A percentile compares a stretch with the other conserved stretches of the same genome.
Conservation (phyloP, 176 grass and related monocot genomes). For the maize (Zea mays) region DNA sequence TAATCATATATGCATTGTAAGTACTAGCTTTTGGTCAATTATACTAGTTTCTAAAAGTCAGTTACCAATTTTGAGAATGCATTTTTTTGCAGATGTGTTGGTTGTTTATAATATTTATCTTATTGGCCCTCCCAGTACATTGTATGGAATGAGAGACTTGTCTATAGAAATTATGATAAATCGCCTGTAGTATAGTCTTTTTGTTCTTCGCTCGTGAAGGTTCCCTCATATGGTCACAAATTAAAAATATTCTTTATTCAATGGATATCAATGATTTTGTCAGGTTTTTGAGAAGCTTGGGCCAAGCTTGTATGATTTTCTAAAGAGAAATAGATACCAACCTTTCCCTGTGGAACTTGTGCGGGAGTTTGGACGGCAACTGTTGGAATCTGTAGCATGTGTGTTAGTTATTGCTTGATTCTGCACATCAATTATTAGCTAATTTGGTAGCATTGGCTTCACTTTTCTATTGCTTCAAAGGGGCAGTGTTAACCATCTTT, state of each 20-base stretch:
- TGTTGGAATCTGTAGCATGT: conserved; percentile 99
- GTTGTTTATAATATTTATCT: conserved; percentile 37
- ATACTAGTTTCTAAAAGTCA: conserved; percentile 22
- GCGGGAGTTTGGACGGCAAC: conserved; percentile 98
- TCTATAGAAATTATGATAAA: conserved; percentile 36
- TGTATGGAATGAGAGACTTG: conserved; percentile 27
- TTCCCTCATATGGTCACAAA: conserved; percentile 44
- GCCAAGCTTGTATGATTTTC: conserved; percentile 99
- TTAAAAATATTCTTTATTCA: conserved; percentile 73
- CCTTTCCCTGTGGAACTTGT: conserved; percentile 99
- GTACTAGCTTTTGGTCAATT: conserved; percentile 41
- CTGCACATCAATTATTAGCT: conserved; percentile 54
- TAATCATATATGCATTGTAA: conserved; percentile 98
- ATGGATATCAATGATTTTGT: conserved; percentile 86
- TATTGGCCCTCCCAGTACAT: not conserved
- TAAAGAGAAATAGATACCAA: conserved; percentile 99
- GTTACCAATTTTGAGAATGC: conserved; percentile 1
- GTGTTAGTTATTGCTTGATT: conserved; percentile 67
- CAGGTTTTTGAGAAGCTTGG: conserved; percentile 99
- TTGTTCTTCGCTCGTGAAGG: conserved; percentile 53
- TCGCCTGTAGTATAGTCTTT: conserved; percentile 23
- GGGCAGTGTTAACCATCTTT: conserved; percentile 50
- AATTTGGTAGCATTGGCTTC: conserved; percentile 46
- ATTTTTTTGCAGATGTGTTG: not conserved
- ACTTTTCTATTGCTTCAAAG: conserved; percentile 39